Base-by-base conservation (phyloP, 2,329 filamentous ascomycete species). In the Cylindrodendrum hubeiense region DNA sequence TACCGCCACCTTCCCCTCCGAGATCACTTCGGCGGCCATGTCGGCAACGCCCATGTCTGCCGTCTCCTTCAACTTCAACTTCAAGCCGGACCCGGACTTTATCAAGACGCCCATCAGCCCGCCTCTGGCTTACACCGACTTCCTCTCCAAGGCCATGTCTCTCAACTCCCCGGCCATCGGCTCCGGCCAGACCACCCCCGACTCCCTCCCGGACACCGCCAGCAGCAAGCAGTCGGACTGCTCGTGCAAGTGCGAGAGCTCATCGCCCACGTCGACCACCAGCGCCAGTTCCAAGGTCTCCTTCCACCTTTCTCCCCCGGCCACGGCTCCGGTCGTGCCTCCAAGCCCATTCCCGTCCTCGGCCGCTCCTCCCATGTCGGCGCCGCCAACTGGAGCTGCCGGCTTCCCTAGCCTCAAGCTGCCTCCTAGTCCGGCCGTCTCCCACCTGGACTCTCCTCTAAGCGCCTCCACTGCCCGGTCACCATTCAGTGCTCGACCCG, bases 31-130 rank as follows among this genome's bases (percentile, higher is more conserved):
- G 72, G 47, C 90, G 72, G 47, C 47, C n/a, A 50, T 50, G 47
- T 21, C 47, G 28, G 85, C 87, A 70, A 95, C 91, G 69, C 93
- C 93, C 52, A 85, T 92, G 75, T 90, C 78, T 66, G 84, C 79
- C 63, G 76, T 79, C 63, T 80, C 76, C 33, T 80, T 79, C 63
- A 71, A 75, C 33, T 80, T 79, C 63, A 71, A 75, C 44, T 79
- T 76, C 68, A 81, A 80, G 67, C 79, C 82, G 9, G 82, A 81
- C 34, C 77, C 82, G 8, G 83, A 84, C 61, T 85, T 87, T 72
- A 88, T 95, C 84, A 95, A 95, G 81, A 98, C 95, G 5, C 95
- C 95, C 52, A 97, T 98, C 79, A 97, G 93, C 55, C 95, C 95
- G 56, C 95, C 95, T 3, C 85, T 88, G 22, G 95, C 95, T 63